Base-by-base conservation (phyloP, 352 stramenopile species). In the Phytophthora agathidicida region DNA sequence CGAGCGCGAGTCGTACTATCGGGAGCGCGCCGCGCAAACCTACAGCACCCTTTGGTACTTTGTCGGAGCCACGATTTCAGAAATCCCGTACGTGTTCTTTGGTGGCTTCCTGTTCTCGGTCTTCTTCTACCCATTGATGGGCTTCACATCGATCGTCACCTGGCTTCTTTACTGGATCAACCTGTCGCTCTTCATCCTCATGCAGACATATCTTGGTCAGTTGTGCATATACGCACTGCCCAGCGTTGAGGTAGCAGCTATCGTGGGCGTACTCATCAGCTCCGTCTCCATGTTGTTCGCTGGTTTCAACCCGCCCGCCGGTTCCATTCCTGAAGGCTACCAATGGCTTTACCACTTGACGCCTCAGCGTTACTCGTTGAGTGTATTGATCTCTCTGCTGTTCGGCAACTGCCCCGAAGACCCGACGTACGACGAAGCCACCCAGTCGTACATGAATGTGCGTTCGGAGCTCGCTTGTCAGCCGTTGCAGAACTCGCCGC, bases 1-100 rank as follows among this genome's bases (percentile, higher is more conserved):
- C 26, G 83, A 96, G 46, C 73, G 91, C 13, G 80, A 78, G n/a
- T 84, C 89, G 41, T 97, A 82, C 51, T 80, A 80, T 33, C 68
- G 71, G 7, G 71, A 80, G 31, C 73, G 86, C 24, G 65, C 75
- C 14, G 78, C 85, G 3, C 53, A 88, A 32, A 96, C 93, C 57
- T 98, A 97, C 53, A 70, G 75, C 38, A 37, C 75, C 13, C 48
- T 65, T 10, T 73, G 82, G 38, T 89, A 97, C 48, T 72, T 72
- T 17, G 22, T 93, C 4, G 75, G 80, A 1, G 83, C 77, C 19
- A 90, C 76, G 7, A 9, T 97, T 11, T 67, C 73, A 1, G 91
- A 98, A 67, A 63, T 63, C 28, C 54, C 54, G 26, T 63, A 50
- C 44, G 28, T 56, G 1, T 64, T 64, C 54, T 31, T 39, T 31